Evolutionary conservation across 2,329 filamentous ascomycete genomes (phyloP), one percentile per base, ranked within the genome.

Genomic region (Emmonsia crescens): DNA sequence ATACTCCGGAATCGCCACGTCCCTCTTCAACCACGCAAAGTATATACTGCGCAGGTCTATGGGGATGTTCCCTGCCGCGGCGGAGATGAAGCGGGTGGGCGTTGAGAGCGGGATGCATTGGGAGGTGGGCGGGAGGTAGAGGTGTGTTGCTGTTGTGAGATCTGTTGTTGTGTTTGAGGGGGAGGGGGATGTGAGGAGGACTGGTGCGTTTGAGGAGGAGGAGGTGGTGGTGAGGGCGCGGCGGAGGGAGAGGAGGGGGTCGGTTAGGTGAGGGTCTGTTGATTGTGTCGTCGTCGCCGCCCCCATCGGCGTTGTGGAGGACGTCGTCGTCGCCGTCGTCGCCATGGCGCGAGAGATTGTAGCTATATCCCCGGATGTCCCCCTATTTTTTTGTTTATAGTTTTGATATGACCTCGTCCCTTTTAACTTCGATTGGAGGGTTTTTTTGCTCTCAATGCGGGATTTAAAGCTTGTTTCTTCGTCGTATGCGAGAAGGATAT

Each of bases 11-110:
- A 96, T 91, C 60, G 88, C 85, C 61, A 88, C 85, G 78, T 97
- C 93, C 74, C 91, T 91, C 77, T 96, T 95, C 70, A 89, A 82
- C 91, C 91, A 99, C 61, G 91, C 91, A 72, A 97, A 96, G 79
- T 93, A 96, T 76, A 96, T 93, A 73, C 89, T 94, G 72, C 94
- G 91, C 68, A 99, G 81, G 73, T 96, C 90, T 69, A 96, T 86
- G 4, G 88, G 82, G 61, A 81, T 80, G 56, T 84, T 81, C 68
- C 83, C 70, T 40, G 76, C 76, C 56, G 85, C 84, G 62, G 84
- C 83, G n/a, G 90, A 92, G 64, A 89, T 83, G 79, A 97, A 97
- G 69, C 94, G 90, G 67, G 94, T 99, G 10, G 87, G 82, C 16
- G 83, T 82, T 58, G 84, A 85, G 66, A 96, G 83, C 0, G 87